Evolutionary conservation across 805 yeast genomes (phyloP), one percentile per base, ranked within the genome.

Genomic region (Nakazawaea ishiwadae): DNA sequence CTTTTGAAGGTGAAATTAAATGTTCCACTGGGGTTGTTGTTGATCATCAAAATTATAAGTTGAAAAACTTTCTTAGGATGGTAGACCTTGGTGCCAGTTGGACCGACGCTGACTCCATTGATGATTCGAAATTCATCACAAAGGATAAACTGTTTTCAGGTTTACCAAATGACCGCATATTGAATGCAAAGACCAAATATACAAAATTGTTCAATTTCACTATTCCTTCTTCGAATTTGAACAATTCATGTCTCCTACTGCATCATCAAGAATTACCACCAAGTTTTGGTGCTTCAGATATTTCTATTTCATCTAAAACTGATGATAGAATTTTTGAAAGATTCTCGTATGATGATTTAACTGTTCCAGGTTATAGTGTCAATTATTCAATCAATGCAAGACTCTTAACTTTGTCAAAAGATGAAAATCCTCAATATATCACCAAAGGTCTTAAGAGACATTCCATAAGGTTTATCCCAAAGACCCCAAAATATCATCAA

Each of bases 131-230:
- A 12, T 61, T 57, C 31, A 48, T 54, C 15, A 23, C 39, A 8
- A 66, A 61, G 44, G 52, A 49, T 12, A 44, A 32, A 9, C n/a
- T 34, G 14, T 26, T 19, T 16, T 21, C 21, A 11, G 84, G 83
- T 0, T 54, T 79, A 15, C 74, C 73, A 7, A 59, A 69, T 47
- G 69, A 66, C 40, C 55, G 84, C 48, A 57, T 72, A 1, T 56
- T 79, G 28, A 64, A 65, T 41, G 79, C 83, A 2, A 55, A 66
- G 21, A 59, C 62, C 8, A 71, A 65, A 48, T 77, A 79, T 50
- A 77, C 77, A 51, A 79, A 79, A 52, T 75, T 69, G 48, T 75
- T 79, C 55, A 71, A 75, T 31, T 79, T 79, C 56, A 76, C 69
- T 53, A 67, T 79, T 38, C 85, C 85, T 1, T 60, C 67, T 29